Conservation (phyloP, 2,329 filamentous ascomycete genomes). For the Paecilomyces dactylethromorphus region DNA sequence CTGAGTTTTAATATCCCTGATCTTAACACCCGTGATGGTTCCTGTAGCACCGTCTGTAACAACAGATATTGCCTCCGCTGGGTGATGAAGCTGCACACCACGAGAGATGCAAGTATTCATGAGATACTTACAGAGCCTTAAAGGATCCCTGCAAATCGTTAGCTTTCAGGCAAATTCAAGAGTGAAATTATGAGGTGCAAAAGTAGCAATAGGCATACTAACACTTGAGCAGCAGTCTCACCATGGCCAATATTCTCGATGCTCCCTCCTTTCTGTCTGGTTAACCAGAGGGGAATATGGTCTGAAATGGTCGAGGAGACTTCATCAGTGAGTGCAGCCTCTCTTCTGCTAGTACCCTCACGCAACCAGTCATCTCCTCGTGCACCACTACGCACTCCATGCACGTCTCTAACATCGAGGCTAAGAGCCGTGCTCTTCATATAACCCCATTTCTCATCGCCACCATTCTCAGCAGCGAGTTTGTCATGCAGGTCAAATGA, state of each 20-base stretch:
- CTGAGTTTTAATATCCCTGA: conserved; percentile 35
- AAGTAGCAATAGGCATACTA: conserved; percentile 22
- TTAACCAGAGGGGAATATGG: conserved; percentile 53
- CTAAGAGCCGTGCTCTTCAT: conserved; percentile 54
- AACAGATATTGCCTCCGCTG: conserved; percentile 51
- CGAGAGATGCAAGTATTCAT: conserved; percentile 49
- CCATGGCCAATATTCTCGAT: conserved; percentile 58
- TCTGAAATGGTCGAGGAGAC: conserved; percentile 12
- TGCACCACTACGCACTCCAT: conserved; percentile 29
- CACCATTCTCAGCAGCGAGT: conserved; percentile 55
- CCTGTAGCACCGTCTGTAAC: conserved; percentile 42
- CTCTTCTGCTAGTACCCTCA: conserved; percentile 57
- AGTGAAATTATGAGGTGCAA: neutral
- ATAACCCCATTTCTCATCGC: conserved; percentile 54
- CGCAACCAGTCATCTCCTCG: conserved; percentile 60
- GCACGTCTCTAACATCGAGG: conserved; percentile 35
- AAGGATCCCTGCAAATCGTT: conserved; percentile 51
- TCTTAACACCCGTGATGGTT: conserved; percentile 46
- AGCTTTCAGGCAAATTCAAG: neutral
- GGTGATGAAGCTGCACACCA: conserved; percentile 62
- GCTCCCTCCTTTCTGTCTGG: conserved; percentile 46
- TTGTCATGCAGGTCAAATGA: conserved; percentile 63
- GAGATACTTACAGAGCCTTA: conserved; percentile 60
- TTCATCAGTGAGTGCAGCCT: conserved; percentile 40
- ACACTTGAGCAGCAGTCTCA: conserved; percentile 60